phyloP scores from a whole-genome alignment of 2,329 filamentous ascomycete species.

The Diaporthe amygdali region DNA sequence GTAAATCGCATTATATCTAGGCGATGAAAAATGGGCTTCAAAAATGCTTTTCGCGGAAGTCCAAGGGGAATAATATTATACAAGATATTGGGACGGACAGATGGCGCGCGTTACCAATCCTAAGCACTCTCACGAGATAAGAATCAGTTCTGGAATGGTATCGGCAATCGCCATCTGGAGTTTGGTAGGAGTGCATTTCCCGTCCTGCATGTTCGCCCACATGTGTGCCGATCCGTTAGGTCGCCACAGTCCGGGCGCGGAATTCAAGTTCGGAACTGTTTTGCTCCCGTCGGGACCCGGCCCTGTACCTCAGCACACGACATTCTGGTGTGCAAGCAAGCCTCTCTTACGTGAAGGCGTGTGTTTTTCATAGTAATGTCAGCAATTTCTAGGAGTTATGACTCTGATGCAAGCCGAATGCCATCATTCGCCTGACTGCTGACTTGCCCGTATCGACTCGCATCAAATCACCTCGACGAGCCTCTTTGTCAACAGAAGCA shows the following conservation, averaged over 20 bases:
- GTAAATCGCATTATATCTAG: too few species aligned
- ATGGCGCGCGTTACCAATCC: not conserved
- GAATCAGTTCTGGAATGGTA: not conserved
- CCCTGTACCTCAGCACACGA: not conserved
- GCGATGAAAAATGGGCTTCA: not conserved
- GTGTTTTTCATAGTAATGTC: not conserved
- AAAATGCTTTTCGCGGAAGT: not conserved
- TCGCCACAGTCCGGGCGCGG: not conserved
- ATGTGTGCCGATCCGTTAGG: not conserved
- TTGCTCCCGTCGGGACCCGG: not conserved
- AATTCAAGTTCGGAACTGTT: not conserved
- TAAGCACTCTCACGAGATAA: not conserved
- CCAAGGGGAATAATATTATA: not conserved
- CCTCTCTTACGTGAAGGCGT: too few species aligned
- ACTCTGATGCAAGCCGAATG: not conserved
- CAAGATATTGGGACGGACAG: not conserved
- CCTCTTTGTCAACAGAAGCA: not conserved
- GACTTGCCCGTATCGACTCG: not conserved
- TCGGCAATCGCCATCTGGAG: not conserved
- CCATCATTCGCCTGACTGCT: not conserved
- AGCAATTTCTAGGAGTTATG: not conserved
- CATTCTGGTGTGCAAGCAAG: not conserved
- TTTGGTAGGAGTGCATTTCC: not conserved
- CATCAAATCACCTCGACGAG: not conserved
- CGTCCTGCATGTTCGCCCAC: not conserved